Evolutionary conservation across 2,329 filamentous ascomycete genomes (phyloP).

Genomic region (Aspergillus ruber): DNA sequence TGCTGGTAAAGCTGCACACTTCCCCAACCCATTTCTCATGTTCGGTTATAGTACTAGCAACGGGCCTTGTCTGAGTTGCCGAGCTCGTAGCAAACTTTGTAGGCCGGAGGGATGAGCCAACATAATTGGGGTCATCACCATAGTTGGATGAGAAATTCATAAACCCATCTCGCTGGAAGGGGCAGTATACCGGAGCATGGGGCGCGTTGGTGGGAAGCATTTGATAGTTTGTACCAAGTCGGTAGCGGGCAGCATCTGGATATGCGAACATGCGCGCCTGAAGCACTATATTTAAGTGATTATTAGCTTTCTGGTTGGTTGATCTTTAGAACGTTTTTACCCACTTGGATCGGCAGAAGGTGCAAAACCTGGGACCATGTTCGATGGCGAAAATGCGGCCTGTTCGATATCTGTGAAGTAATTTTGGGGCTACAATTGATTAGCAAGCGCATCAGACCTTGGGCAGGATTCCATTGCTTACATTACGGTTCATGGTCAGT

Average conservation of each 20-base stretch:
- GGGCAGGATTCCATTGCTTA: constrained; percentile 22
- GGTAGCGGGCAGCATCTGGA: constrained; percentile 46
- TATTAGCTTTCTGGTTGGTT: constrained; percentile 9
- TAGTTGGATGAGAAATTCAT: constrained; percentile 48
- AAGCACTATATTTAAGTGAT: constrained; percentile 35
- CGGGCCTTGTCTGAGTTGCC: constrained; percentile 4
- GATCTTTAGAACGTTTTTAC: not conserved
- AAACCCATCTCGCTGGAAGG: constrained; percentile 42
- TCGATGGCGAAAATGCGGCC: constrained; percentile 59
- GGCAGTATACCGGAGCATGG: constrained; percentile 39
- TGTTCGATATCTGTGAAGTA: constrained; percentile 64
- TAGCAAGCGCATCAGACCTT: not conserved
- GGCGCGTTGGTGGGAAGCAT: constrained; percentile 36
- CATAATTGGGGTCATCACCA: constrained; percentile 54
- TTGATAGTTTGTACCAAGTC: constrained; percentile 38
- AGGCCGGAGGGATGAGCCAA: constrained; percentile 23
- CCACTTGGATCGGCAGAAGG: constrained; percentile 54
- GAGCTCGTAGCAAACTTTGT: constrained; percentile 12
- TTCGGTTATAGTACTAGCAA: constrained; percentile 18
- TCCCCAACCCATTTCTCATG: constrained; percentile 25
- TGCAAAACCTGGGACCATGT: constrained; percentile 58
- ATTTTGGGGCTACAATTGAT: constrained; percentile 39
- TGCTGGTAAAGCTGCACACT: constrained; percentile 13
- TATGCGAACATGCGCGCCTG: constrained; percentile 58
- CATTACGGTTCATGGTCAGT: constrained; percentile 67